Evolutionary conservation across 352 stramenopile species (phyloP), one percentile per base, ranked within the genome.

Genomic region (Globisporangium cylindrosporum): DNA sequence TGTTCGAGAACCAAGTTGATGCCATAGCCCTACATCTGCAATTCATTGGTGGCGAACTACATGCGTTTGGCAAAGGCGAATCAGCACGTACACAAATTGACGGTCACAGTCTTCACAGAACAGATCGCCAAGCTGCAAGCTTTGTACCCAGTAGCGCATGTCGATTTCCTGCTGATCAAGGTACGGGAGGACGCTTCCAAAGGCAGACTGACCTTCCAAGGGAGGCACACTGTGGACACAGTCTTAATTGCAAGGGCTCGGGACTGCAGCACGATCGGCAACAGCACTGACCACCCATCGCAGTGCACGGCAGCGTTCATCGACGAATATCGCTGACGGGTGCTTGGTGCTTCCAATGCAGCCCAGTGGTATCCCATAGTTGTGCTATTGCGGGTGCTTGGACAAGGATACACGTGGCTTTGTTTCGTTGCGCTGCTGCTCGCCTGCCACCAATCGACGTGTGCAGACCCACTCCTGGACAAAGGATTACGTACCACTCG

Each of bases 331-430:
- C 57, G 57, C 34, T 24, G 57, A 62, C 0, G 34, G n/a, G 34
- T 34, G 20, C 22, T 51, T 0, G 32, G 32, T 0, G 15, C n/a
- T 4, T 62, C 57, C 0, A 51, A 53, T 36, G 57, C 10, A 12
- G 36, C 8, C 7, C 32, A 51, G 22, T 63, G 36, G 57, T 63
- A 63, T 36, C 57, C 8, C 1, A 1, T 53, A 15, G 57, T 63
- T 3, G 7, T 36, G 12, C 14, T n/a, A 1, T 12, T 63, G 8
- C 57, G 57, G 8, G 32, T 49, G n/a, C 29, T 63, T 29, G 57
- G 34, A 18, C n/a, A 63, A 29, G 24, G 14, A 3, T 63, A 63
- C 57, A 48, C n/a, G 4, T 63, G 57, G 57, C 18, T 63, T 49
- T 36, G 36, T 7, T 10, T 63, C 18, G 2, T 10, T 5, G 18